Percentiles rank a stretch among this genome's conserved stretches.
phyloP scores from a whole-genome alignment of 768 basidiomycete species.

The Trametopsis cervina region DNA sequence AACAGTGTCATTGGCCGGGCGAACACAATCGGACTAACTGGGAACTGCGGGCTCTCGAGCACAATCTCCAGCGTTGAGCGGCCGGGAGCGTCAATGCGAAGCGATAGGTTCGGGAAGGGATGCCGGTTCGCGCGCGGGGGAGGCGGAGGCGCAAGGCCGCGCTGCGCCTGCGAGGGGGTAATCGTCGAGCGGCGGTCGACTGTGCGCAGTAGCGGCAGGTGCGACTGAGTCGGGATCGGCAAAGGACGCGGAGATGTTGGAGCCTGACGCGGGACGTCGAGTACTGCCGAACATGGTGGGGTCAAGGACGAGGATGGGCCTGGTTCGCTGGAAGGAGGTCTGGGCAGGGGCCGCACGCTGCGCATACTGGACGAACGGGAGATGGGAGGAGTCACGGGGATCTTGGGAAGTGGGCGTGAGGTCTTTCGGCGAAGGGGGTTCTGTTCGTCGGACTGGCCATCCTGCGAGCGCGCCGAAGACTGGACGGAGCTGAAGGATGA shows the following conservation, averaged over 20 bases:
- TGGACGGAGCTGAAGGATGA: neutral
- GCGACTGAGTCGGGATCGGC: slow-evolving; percentile 3
- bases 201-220: neutral
- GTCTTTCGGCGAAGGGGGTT: neutral
- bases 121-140: neutral
- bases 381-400: neutral
- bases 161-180: neutral
- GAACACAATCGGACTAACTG: slow-evolving; percentile 11
- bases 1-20: neutral
- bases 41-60: slow-evolving; percentile 4
- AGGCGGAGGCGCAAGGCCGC: neutral
- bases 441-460: neutral
- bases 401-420: neutral
- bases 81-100: slow-evolving; percentile 5
- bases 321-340: too few species aligned
- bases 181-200: neutral
- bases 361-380: too few species aligned
- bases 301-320: too few species aligned
- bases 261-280: too few species aligned
- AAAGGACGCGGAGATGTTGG: slow-evolving; percentile 6
- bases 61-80: slow-evolving; percentile 3
- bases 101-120: neutral
- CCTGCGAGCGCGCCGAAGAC: neutral
- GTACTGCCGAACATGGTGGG: too few species aligned
- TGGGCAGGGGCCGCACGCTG: too few species aligned